Conservation (phyloP, 345 rosid genomes). For the Acer campestre region DNA sequence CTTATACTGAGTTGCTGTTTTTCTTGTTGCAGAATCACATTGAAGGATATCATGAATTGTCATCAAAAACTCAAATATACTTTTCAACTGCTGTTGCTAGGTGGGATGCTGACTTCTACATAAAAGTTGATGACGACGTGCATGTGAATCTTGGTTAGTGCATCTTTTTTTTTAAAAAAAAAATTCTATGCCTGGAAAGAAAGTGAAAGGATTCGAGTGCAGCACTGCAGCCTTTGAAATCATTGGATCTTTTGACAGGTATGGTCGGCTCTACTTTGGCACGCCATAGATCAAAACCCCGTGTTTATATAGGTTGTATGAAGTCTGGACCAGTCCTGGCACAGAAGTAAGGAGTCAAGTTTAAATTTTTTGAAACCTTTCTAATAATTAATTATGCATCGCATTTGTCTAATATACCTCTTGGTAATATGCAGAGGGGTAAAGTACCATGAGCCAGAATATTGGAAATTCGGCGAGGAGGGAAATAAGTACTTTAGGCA, state of each 20-base stretch:
- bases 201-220: constrained; percentile 1
- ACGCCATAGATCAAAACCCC: constrained; percentile 74
- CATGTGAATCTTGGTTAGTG: constrained; percentile 92
- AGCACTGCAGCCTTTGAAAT: constrained; percentile 12
- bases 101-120: constrained; percentile 87
- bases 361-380: background rate
- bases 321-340: constrained; percentile 95
- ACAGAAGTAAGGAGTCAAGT: constrained; percentile 62
- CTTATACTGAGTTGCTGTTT: constrained; percentile 5
- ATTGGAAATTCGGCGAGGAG: constrained; percentile 97
- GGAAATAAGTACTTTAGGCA: constrained; percentile 95
- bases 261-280: constrained; percentile 81
- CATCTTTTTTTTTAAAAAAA: constrained; percentile 1
- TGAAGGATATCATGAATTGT: constrained; percentile 75
- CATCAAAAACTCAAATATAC: constrained; percentile 70
- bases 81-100: constrained; percentile 65
- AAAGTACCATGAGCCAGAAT: constrained; percentile 91
- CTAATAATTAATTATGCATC: background rate
- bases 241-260: constrained; percentile 41
- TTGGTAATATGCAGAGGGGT: constrained; percentile 60
- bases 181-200: constrained; percentile 13
- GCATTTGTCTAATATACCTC: background rate
- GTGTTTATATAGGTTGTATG: constrained; percentile 94
- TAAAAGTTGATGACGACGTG: constrained; percentile 81
- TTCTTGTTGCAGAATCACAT: constrained; percentile 64